A percentile compares a stretch with the other conserved stretches of the same genome.
Conservation (phyloP, 441 rosid genomes). For the Viola pubescens region DNA sequence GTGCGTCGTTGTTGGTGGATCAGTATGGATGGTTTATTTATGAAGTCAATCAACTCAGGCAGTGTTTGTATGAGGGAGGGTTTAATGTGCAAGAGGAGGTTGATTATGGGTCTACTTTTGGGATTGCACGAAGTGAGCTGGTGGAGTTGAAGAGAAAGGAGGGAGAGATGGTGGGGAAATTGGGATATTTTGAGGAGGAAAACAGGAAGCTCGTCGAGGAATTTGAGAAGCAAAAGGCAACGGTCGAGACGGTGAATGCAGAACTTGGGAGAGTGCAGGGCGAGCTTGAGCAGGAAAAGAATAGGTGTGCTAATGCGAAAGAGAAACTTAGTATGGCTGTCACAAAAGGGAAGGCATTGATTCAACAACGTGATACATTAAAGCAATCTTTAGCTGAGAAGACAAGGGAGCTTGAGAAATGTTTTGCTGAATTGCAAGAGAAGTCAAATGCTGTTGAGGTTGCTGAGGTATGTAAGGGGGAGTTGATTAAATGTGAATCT, state of each 20-base stretch:
- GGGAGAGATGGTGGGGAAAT: constrained; percentile 34
- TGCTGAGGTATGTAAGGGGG: constrained; percentile 49
- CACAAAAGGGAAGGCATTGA: constrained; percentile 87
- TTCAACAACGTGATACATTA: constrained; percentile 80
- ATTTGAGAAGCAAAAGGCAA: constrained; percentile 43
- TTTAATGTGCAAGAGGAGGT: constrained; percentile 50
- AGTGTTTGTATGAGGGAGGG: constrained; percentile 46
- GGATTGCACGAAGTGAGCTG: constrained; percentile 54
- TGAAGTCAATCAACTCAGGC: constrained; percentile 63
- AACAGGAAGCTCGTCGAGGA: constrained; percentile 52
- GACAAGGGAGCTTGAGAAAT: constrained; percentile 65
- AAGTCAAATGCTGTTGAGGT: constrained; percentile 48
- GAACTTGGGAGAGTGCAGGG: constrained; percentile 44
- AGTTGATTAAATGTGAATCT: constrained; percentile 46
- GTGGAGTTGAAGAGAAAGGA: constrained; percentile 57
- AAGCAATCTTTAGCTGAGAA: constrained; percentile 71
- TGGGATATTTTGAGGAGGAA: constrained; percentile 45
- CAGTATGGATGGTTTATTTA: constrained; percentile 53
- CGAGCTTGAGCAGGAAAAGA: constrained; percentile 78
- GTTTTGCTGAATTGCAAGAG: constrained; percentile 53
- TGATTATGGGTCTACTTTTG: constrained; percentile 33
- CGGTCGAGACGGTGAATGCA: constrained; percentile 28
- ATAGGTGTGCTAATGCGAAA: constrained; percentile 64
- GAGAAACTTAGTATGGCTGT: constrained; percentile 97
- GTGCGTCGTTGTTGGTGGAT: constrained; percentile 42